Percentiles rank a stretch among this genome's conserved stretches.
These are phyloP conservation scores for Cicer yamashitae DNA, from an alignment of 306 rosid genomes.

Conservation along the genomic window DNA sequence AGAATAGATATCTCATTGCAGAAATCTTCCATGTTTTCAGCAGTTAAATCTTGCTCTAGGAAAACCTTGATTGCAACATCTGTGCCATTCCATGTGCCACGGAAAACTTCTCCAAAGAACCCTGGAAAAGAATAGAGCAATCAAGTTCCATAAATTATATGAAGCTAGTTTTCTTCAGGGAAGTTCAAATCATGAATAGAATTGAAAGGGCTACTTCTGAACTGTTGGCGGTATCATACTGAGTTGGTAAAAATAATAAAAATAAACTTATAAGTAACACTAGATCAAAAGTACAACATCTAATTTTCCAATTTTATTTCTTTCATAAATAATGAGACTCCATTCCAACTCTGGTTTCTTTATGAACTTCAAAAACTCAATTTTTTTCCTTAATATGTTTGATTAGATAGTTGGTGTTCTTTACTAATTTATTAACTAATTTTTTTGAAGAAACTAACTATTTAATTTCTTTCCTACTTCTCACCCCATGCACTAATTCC, in stretches of 20 bases:
- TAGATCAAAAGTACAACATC: constrained; percentile 1
- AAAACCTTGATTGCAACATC: constrained; percentile 97
- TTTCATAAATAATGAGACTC: background rate
- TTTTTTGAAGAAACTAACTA: background rate
- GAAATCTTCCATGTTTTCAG: constrained; percentile 97
- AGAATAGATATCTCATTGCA: constrained; percentile 97
- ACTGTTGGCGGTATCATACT: constrained; percentile 17
- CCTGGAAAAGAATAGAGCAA: constrained; percentile 58
- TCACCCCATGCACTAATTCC: constrained; percentile 7
- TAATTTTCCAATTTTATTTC: constrained; percentile 29
- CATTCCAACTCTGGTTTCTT: background rate
- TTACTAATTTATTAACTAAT: background rate
- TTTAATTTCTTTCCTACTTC: constrained; percentile 34
- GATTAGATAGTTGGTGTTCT: constrained; percentile 20
- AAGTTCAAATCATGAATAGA: constrained; percentile 29
- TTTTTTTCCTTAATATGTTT: background rate
- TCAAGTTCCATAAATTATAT: constrained; percentile 29
- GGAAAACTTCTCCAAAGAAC: constrained; percentile 96
- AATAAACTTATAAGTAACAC: constrained; percentile 26
- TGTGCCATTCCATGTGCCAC: constrained; percentile 95
- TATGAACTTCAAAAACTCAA: constrained; percentile 18
- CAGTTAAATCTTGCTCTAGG: constrained; percentile 92
- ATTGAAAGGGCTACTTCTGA: constrained; percentile 33
- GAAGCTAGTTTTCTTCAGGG: constrained; percentile 23
- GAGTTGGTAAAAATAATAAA: constrained; percentile 16